A percentile compares a stretch with the other conserved stretches of the same genome.
These are phyloP conservation scores for Geotrichum phurueaensis DNA, from an alignment of 1,139 yeast species.

Conservation along the genomic window DNA sequence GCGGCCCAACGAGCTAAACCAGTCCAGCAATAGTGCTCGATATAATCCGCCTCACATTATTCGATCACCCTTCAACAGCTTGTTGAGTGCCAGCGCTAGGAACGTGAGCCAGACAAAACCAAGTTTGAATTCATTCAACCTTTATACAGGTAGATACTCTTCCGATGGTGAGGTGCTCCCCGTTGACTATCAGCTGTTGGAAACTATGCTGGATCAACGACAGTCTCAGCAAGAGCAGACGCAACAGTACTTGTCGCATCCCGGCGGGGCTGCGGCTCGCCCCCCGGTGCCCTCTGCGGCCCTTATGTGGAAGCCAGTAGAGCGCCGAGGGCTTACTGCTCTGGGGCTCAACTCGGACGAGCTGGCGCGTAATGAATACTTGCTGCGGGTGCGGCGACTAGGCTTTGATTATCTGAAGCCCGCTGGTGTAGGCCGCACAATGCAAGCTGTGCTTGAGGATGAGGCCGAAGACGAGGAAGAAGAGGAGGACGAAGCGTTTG, in stretches of 20 bases:
- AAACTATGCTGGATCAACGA: not conserved
- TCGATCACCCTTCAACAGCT: not conserved
- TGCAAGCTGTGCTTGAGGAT: slow-evolving; percentile 24
- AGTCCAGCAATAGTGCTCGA: not conserved
- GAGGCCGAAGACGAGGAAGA: slow-evolving; percentile 25
- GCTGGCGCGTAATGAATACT: slow-evolving; percentile 6
- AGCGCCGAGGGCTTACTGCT: not conserved
- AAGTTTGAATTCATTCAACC: not conserved
- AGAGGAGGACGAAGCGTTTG: slow-evolving; percentile 22
- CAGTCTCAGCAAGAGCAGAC: not conserved
- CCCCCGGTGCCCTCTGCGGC: slow-evolving; percentile 3
- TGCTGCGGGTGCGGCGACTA: slow-evolving; percentile 24
- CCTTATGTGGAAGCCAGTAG: slow-evolving; percentile 2
- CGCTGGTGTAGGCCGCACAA: slow-evolving; percentile 25
- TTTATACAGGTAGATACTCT: slow-evolving; percentile 1
- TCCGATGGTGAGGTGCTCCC: slow-evolving; percentile 9
- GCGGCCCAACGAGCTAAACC: not conserved
- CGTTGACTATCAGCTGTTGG: not conserved
- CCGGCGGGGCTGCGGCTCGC: not conserved
- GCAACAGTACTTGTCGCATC: not conserved
- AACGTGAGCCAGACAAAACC: not conserved
- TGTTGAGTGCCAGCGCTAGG: not conserved
- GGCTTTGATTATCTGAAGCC: slow-evolving; percentile 26
- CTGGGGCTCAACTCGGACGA: slow-evolving; percentile 5
- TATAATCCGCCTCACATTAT: not conserved